Base-by-base conservation (phyloP, 805 yeast genomes). In the Starmera pachycereana region DNA sequence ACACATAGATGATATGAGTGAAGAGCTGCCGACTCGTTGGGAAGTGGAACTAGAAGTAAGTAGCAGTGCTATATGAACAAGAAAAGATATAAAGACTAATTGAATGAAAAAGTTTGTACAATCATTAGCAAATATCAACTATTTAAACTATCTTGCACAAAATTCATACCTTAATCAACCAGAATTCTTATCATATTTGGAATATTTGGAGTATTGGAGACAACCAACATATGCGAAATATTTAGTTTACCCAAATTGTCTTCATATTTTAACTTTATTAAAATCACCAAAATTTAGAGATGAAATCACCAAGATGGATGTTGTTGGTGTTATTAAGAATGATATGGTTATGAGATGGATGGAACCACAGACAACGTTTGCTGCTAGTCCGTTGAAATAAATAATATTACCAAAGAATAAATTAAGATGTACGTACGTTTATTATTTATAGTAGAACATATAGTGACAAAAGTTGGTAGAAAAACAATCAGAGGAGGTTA, bases 191-290 rank as follows among this genome's bases (percentile, higher is more conserved):
- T 74, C 76, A 44, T 90, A 90, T 54, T 63, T 90, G 44, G 70
- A 78, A 25, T 90, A 90, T 55, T 66, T 90, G 38, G 86, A 81
- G 54, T 88, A 90, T 66, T 89, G 97, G 97, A 68, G 80, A 40
- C 53, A 68, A 37, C 88, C 88, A 3, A 69, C 78, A 46, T 81
- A 81, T 55, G 74, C 85, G 32, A 74, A 69, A 61, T 84, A 67
- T 61, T 66, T 77, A 48, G 92, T 81, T 54, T 74, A 86, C 53
- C 97, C 98, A 3, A 85, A 90, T 57, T 82, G 96, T 56, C 68
- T 90, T 12, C 92, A 86, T 53, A 73, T 90, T 29, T 65, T 90
- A 44, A 76, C 48, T 8, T 37, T 52, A 35, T 40, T 78, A 11
- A 74, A 73, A 48, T 65, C 62, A 29, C 69, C 67, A 37, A 68